These are phyloP conservation scores for Phlyctochytrium arcticum DNA, from an alignment of 192 early-diverging fungal species.

Conservation along the genomic window DNA sequence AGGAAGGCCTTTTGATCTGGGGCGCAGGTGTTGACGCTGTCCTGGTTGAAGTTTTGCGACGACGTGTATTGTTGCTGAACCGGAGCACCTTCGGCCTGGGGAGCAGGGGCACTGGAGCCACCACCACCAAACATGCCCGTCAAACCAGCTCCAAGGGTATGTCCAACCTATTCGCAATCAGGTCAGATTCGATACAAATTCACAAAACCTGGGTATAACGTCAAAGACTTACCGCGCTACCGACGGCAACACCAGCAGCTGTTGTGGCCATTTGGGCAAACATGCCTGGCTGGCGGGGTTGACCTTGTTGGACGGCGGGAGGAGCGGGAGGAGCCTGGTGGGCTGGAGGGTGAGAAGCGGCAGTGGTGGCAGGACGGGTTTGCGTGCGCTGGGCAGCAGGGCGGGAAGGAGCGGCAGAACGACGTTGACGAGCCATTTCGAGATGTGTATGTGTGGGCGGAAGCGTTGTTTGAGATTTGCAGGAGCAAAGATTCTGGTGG, in stretches of 20 bases:
- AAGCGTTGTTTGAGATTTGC: background rate
- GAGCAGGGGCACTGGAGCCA: conserved; percentile 16
- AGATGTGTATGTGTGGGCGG: conserved; percentile 38
- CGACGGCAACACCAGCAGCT: conserved; percentile 91
- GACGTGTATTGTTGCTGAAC: conserved; percentile 37
- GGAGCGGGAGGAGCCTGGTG: conserved; percentile 29
- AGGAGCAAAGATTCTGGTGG: background rate
- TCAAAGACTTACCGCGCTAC: conserved; percentile 71
- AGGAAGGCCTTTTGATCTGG: conserved; percentile 80
- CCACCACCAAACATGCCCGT: conserved; percentile 38
- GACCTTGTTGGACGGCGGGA: conserved; percentile 28
- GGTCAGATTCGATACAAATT: too few relatives aligned
- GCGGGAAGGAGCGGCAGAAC: conserved; percentile 46
- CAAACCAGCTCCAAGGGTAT: conserved; percentile 48
- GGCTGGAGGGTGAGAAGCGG: conserved; percentile 38
- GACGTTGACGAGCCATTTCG: conserved; percentile 59
- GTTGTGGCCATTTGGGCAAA: conserved; percentile 90
- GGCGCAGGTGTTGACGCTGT: conserved; percentile 26
- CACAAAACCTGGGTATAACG: too few relatives aligned
- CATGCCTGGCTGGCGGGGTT: conserved; percentile 69
- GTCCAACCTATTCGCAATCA: conserved; percentile 21
- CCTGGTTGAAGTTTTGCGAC: conserved; percentile 40
- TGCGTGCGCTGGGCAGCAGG: conserved; percentile 44
- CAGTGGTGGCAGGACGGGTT: conserved; percentile 43
- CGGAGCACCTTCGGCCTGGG: background rate